Evolutionary conservation across 2,329 filamentous ascomycete species (phyloP).

Genomic region (Albifimbria verrucaria): DNA sequence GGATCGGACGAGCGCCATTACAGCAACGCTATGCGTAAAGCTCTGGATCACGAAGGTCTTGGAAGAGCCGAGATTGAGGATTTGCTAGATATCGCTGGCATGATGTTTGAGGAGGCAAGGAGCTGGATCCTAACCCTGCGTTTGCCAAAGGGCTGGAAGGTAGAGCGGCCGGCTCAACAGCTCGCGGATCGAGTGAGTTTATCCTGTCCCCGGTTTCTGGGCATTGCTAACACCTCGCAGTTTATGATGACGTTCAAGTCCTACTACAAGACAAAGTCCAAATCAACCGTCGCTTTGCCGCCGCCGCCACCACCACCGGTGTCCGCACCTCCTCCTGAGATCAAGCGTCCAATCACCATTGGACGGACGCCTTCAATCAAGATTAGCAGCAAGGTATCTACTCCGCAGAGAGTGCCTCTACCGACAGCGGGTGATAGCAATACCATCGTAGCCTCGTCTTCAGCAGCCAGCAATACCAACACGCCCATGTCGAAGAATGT

Average conservation of each 20-base stretch:
- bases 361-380: constrained; percentile 36
- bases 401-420: constrained; percentile 15
- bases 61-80: constrained; percentile 39
- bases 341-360: constrained; percentile 23
- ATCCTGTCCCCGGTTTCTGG: not conserved
- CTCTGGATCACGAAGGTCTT: constrained; percentile 35
- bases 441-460: constrained; percentile 23
- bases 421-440: constrained; percentile 16
- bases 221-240: constrained; percentile 22
- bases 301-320: too few relatives aligned
- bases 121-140: constrained; percentile 39
- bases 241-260: constrained; percentile 36
- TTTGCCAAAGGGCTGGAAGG: constrained; percentile 39
- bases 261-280: constrained; percentile 33
- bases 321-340: constrained; percentile 15
- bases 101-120: constrained; percentile 44
- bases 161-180: constrained; percentile 30
- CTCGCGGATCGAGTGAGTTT: constrained; percentile 33
- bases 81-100: constrained; percentile 40
- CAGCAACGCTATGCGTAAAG: constrained; percentile 40
- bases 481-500: constrained; percentile 15
- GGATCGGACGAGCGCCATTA: constrained; percentile 33
- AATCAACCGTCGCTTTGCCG: constrained; percentile 19
- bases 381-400: constrained; percentile 30
- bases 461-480: constrained; percentile 14